Base-by-base conservation (phyloP, 495 filamentous ascomycete species). In the Penicillium fimorum region DNA sequence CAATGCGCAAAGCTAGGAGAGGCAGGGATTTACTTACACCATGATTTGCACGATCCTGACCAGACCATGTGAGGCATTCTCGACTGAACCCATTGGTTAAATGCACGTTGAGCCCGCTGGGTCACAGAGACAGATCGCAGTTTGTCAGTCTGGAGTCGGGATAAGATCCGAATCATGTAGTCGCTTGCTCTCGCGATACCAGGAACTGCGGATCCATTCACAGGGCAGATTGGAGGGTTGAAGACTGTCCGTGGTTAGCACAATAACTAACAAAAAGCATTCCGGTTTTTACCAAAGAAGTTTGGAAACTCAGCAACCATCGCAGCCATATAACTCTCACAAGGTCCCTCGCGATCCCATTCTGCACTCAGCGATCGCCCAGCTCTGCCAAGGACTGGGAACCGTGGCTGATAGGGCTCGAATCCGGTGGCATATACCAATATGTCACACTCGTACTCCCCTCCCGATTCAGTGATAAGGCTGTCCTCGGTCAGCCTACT, bases 241-340 rank as follows among this genome's bases (percentile, higher is more conserved):
- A 59, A 59, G 2, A 37, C 57, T 59, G 33, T 32, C 9, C 15
- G 17, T 15, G 7, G 3, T 37, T 42, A 33, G 8, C 22, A 32
- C 13, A 7, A 5, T 24, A 5, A 22, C 1, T 13, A 7, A 32
- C 29, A n/a, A 47, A 47, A 5, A 5, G 10, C 3, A 32, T 20
- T 12, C 9, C 5, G 9, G 3, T 42, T 25, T 37, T 29, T 11
- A 59, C 57, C 57, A 8, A 59, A 59, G 3, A 59, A 18, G 35
- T 59, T 59, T 15, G 57, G 57, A 20, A 55, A 59, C n/a, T 42
- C 43, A 15, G 57, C 57, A 12, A 55, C 51, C 57, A 59, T 59
- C 18, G 57, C 51, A n/a, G 57, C 50, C 57, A 59, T 59, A 15
- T 59, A 59, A n/a, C 57, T 59, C 43, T 59, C 57, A 33, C 57